Conservation (phyloP, 768 basidiomycete species). For the Termitomyces bulborhizus region DNA sequence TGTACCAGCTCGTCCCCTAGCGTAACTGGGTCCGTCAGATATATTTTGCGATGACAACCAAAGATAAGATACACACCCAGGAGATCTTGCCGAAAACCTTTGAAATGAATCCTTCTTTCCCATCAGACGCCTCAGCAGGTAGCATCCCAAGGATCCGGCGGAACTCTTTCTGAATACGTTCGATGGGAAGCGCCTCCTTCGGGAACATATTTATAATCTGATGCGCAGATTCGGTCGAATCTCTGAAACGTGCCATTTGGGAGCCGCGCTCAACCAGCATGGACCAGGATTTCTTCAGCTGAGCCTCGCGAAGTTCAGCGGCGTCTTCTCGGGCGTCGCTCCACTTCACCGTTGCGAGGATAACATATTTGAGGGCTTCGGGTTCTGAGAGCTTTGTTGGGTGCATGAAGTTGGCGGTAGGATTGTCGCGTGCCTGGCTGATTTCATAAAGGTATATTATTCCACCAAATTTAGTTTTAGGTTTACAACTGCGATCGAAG, state of each 20-base stretch:
- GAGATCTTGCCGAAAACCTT: conserved; percentile 5
- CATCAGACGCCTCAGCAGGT: not conserved
- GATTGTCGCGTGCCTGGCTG: conserved; percentile 9
- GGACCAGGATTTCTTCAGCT: conserved; percentile 7
- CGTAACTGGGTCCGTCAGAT: not conserved
- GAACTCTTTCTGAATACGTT: conserved; percentile 8
- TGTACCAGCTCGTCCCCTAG: not conserved
- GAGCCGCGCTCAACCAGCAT: conserved; percentile 5
- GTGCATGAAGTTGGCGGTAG: conserved; percentile 8
- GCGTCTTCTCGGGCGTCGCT: not conserved
- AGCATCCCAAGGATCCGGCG: conserved; percentile 3
- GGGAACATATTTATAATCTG: conserved; percentile 7
- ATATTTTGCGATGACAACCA: not conserved
- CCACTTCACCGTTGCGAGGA: conserved; percentile 9
- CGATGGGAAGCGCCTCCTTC: conserved; percentile 1
- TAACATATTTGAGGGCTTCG: conserved; percentile 5
- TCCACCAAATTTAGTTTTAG: conserved; percentile 8
- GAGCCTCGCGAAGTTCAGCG: conserved; percentile 7
- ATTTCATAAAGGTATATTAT: conserved; percentile 11
- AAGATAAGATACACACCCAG: not conserved
- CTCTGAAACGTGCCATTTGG: conserved; percentile 5
- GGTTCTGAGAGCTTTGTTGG: conserved; percentile 10
- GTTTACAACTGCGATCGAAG: conserved; percentile 4
- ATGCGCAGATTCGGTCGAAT: conserved; percentile 4
- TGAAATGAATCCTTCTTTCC: conserved; percentile 8